phyloP scores from a whole-genome alignment of 164 flowering plant genomes.

The Buxus sempervirens region DNA sequence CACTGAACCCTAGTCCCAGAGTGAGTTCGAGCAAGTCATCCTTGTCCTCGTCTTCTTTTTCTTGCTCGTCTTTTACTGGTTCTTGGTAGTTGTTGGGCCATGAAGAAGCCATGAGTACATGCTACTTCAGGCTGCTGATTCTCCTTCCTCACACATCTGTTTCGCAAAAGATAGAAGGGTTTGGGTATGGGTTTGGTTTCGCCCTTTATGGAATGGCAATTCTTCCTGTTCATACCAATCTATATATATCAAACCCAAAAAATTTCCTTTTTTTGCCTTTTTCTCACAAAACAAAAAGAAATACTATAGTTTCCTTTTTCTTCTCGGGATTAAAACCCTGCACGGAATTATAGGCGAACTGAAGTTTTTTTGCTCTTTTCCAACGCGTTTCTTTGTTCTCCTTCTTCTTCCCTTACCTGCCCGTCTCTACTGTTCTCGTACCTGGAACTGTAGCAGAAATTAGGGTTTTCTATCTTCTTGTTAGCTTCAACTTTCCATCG shows the following conservation, averaged over 20 bases:
- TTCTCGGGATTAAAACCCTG: constrained; percentile 12
- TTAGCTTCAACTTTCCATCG: too few relatives aligned
- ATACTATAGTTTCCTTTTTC: background rate
- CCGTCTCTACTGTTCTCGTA: constrained; percentile 3
- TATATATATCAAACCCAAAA: background rate
- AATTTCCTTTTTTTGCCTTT: background rate
- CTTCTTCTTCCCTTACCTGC: background rate
- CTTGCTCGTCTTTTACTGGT: background rate
- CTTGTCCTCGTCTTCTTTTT: background rate
- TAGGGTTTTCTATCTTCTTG: too few relatives aligned
- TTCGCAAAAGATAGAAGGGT: constrained; percentile 1
- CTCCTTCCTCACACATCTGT: background rate
- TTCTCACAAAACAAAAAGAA: background rate
- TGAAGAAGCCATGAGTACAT: constrained; percentile 12
- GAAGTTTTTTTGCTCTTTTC: constrained; percentile 13
- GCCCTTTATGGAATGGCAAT: constrained; percentile 20
- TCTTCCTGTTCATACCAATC: constrained; percentile 3
- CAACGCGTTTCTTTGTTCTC: constrained; percentile 7
- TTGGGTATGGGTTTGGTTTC: constrained; percentile 1
- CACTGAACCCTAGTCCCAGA: constrained; percentile 9
- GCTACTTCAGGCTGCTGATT: constrained; percentile 5
- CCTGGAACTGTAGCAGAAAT: too few relatives aligned
- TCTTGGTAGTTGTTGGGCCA: background rate
- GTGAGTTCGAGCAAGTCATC: constrained; percentile 22
- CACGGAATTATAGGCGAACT: constrained; percentile 16